These are phyloP conservation scores for Funneliformis caledonium DNA, from an alignment of 371 early-diverging fungal genomes.

Conservation along the genomic window DNA sequence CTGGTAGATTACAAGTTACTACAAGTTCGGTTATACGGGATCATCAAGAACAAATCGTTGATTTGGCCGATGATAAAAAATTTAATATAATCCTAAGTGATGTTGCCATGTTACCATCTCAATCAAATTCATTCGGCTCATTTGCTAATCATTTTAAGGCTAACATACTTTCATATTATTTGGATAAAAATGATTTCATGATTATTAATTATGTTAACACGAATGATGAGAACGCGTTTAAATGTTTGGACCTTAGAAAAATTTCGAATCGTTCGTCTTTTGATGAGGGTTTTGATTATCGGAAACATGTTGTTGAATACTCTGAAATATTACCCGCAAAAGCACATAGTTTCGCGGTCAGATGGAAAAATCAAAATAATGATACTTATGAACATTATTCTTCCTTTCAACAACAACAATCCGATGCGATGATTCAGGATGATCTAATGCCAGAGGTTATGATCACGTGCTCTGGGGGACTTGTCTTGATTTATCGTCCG, in stretches of 20 bases:
- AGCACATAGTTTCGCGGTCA: background rate
- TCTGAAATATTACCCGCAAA: background rate
- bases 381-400: background rate
- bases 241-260: background rate
- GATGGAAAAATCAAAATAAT: background rate
- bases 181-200: constrained; percentile 13
- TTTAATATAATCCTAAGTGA: background rate
- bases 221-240: background rate
- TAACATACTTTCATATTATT: background rate
- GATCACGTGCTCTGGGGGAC: background rate
- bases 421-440: background rate
- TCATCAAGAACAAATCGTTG: background rate
- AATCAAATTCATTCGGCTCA: background rate
- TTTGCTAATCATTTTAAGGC: background rate
- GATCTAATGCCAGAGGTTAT: background rate
- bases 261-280: background rate
- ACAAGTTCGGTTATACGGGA: background rate
- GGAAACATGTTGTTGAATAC: background rate
- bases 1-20: background rate
- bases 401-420: background rate
- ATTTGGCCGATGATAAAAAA: background rate
- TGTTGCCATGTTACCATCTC: background rate
- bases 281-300: background rate
- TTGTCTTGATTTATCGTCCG: background rate
- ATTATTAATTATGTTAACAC: background rate